phyloP scores from a whole-genome alignment of 768 basidiomycete species.

The Mycena rosella region DNA sequence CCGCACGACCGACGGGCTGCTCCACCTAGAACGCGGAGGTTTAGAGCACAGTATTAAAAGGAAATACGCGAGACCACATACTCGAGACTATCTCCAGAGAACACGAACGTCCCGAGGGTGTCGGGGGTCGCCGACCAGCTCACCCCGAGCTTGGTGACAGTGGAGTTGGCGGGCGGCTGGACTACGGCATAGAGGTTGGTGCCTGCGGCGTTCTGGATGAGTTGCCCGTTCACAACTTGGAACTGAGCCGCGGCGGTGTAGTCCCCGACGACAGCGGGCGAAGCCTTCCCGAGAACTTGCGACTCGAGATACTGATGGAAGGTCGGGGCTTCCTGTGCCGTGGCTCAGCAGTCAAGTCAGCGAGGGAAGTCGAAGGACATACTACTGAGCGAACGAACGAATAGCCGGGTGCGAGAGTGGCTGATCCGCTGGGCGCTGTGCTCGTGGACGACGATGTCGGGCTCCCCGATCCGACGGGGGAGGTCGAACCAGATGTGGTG shows the following conservation, averaged over 20 bases:
- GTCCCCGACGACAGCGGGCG: constrained; percentile 64
- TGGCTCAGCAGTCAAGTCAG: not conserved
- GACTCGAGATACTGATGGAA: constrained; percentile 75
- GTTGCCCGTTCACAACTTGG: constrained; percentile 66
- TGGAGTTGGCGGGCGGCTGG: constrained; percentile 58
- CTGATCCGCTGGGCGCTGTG: constrained; percentile 49
- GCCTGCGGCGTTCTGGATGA: constrained; percentile 62
- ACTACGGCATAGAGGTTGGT: constrained; percentile 64
- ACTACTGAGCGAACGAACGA: constrained; percentile 72
- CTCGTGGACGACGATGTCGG: constrained; percentile 38
- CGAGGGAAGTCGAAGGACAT: constrained; percentile 30
- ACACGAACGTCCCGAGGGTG: constrained; percentile 63
- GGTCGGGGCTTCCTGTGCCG: constrained; percentile 62
- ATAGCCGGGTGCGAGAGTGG: constrained; percentile 63
- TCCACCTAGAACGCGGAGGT: constrained; percentile 51
- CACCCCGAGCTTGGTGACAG: constrained; percentile 62
- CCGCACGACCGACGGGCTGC: constrained; percentile 59
- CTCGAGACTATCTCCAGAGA: constrained; percentile 69
- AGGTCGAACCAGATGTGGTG: constrained; percentile 25
- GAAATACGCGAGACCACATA: not conserved
- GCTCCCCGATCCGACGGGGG: constrained; percentile 35
- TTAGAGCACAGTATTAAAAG: not conserved
- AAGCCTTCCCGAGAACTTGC: constrained; percentile 55
- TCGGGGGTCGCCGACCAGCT: constrained; percentile 63
- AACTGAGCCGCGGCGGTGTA: constrained; percentile 69